Evolutionary conservation across 2,329 filamentous ascomycete genomes (phyloP).

Genomic region (Orbilia blumenaviensis): DNA sequence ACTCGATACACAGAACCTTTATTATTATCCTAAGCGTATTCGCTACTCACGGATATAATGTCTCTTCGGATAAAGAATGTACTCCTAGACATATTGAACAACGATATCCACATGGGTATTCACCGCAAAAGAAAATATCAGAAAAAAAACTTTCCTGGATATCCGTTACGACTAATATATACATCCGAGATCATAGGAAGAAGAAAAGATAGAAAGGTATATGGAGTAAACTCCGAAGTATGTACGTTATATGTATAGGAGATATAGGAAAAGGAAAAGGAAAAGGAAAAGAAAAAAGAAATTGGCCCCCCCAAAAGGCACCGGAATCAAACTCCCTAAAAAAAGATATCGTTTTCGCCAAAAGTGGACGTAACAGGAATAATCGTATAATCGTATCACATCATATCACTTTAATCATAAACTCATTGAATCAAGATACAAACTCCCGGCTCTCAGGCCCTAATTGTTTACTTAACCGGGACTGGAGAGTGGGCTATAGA

Average conservation of each 20-base stretch:
- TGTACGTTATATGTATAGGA: not conserved
- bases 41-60: not conserved
- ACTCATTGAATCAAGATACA: not conserved
- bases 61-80: not conserved
- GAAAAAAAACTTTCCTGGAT: not conserved
- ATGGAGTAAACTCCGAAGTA: not conserved
- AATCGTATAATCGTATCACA: not conserved
- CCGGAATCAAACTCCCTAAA: not conserved
- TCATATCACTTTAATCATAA: not conserved
- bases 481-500: not conserved
- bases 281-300: not conserved
- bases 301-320: not conserved
- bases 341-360: not conserved
- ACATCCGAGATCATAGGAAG: not conserved
- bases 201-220: not conserved
- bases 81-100: no score
- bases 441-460: not conserved
- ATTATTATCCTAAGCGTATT: not conserved
- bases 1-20: not conserved
- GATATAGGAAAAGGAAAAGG: not conserved
- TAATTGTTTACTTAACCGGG: not conserved
- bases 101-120: not conserved
- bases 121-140: not conserved
- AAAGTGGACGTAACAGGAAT: not conserved
- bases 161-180: not conserved